Conservation (phyloP, 1,284 basidiomycete genomes). For the Fomitiporia mediterranea region DNA sequence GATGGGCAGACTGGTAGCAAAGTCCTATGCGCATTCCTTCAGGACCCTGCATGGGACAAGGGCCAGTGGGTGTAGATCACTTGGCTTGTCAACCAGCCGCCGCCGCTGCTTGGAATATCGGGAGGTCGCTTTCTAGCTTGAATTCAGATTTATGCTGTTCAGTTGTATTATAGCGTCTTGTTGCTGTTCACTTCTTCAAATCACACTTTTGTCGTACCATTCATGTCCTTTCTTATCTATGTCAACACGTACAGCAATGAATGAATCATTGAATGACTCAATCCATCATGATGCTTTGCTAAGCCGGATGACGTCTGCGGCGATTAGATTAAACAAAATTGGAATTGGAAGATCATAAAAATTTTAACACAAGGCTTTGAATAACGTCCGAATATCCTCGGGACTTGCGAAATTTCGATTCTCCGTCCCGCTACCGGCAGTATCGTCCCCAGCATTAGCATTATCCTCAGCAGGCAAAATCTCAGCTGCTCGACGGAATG, state of each 20-base stretch:
- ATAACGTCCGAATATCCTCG: constrained; percentile 17
- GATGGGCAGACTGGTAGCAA: constrained; percentile 85
- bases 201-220: too few relatives aligned
- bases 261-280: too few relatives aligned
- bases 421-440: not conserved
- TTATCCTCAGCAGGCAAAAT: constrained; percentile 12
- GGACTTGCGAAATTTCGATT: constrained; percentile 6
- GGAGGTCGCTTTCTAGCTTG: too few relatives aligned
- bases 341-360: too few relatives aligned
- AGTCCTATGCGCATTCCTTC: constrained; percentile 93
- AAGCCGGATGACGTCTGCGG: too few relatives aligned
- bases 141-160: too few relatives aligned
- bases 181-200: too few relatives aligned
- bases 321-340: too few relatives aligned
- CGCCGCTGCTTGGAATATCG: too few relatives aligned
- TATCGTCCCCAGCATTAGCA: not conserved
- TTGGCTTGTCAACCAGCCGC: not conserved
- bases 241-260: too few relatives aligned
- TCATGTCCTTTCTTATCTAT: not conserved
- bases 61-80: constrained; percentile 58
- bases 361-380: constrained; percentile 13
- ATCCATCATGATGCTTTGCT: too few relatives aligned
- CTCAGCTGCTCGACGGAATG: constrained; percentile 48
- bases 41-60: constrained; percentile 85
- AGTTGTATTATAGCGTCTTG: too few relatives aligned